phyloP scores from a whole-genome alignment of 176 grass and related monocot genomes.

The Rhynchospora pubera region DNA sequence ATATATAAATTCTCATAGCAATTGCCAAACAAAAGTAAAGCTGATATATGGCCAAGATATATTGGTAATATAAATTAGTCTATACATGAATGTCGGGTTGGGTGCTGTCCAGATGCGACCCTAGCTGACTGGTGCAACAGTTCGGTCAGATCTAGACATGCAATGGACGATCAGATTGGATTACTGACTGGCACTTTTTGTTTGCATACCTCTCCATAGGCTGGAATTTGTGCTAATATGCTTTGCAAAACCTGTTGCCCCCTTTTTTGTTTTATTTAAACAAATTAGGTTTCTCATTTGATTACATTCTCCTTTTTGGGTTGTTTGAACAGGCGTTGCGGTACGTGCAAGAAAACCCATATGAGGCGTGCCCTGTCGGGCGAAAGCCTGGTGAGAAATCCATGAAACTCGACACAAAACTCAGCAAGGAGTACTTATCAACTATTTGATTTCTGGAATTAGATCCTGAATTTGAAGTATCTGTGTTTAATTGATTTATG shows the following conservation, averaged over 20 bases:
- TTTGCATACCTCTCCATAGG: not conserved
- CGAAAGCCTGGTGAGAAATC: slow-evolving; percentile 82
- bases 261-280: not conserved
- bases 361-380: slow-evolving; percentile 86
- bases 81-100: not conserved
- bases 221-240: not conserved
- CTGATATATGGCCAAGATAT: not conserved
- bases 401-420: slow-evolving; percentile 82
- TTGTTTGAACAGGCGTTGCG: slow-evolving; percentile 56
- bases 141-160: not conserved
- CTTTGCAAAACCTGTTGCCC: not conserved
- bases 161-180: not conserved
- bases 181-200: not conserved
- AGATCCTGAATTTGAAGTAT: not conserved
- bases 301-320: not conserved
- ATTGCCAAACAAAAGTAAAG: not conserved
- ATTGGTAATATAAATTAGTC: not conserved
- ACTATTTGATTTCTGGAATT: slow-evolving; percentile 41
- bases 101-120: not conserved
- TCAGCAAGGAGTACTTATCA: slow-evolving; percentile 77
- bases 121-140: not conserved
- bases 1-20: not conserved
- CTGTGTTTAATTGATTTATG: not conserved
- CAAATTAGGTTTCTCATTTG: not conserved
- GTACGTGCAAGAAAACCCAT: slow-evolving; percentile 88